Evolutionary conservation across 225 moss, liverwort and hornwort species (phyloP), one percentile per base, ranked within the genome.

Genomic region (Lunularia cruciata): DNA sequence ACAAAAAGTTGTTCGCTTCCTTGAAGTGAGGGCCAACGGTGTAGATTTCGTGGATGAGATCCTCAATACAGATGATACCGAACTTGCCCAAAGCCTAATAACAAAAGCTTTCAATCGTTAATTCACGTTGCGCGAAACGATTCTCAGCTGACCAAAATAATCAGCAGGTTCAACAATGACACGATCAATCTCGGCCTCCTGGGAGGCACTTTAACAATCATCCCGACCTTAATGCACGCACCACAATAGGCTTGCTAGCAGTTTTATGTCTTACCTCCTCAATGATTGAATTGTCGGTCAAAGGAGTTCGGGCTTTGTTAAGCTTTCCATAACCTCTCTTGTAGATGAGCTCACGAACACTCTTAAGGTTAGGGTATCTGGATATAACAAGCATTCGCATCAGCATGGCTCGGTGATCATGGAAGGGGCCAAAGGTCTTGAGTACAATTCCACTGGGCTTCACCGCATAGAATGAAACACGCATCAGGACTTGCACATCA

Each of bases 281-380:
- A 38, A 90, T 80, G 69, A 90, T 67, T 47, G 68, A 73, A 78
- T 87, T 90, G 33, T 90, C 87, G 40, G 86, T 87, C 71, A 87
- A 48, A 0, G 84, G 62, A 67, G 84, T 87, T 22, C 83, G 81
- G 35, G 73, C 38, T 67, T 83, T 83, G 63, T 78, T 76, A 60
- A 81, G 33, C 86, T 66, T 86, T 64, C 86, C 81, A 38, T 85
- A 56, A 9, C 89, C 89, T 15, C 89, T 83, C 87, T 90, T 90
- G 68, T 83, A 90, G 47, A 90, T 80, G 61, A 90, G 77, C 48
- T 89, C 89, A 76, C 83, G 76, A 8, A 89, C 85, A 56, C 83
- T 88, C 78, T 88, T 88, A 69, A 88, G 45, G 36, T 84, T 86
- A 30, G 88, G 88, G 47, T 89, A 89, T 15, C 85, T 85, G 78